Conservation (phyloP, 2,329 filamentous ascomycete genomes). For the Paraphoma chrysanthemicola region DNA sequence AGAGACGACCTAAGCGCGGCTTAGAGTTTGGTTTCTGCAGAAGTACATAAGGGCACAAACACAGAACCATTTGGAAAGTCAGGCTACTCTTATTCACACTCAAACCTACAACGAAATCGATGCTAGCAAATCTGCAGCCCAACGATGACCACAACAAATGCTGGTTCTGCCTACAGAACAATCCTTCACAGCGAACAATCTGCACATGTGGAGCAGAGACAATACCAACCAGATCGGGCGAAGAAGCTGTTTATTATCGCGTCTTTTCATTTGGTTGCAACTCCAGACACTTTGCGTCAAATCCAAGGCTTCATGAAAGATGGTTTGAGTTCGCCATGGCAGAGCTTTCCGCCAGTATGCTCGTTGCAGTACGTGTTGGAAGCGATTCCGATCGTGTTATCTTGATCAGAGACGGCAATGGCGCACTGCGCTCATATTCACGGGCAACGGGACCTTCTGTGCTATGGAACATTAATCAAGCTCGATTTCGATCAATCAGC, state of each 20-base stretch:
- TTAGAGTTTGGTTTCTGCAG: neutral
- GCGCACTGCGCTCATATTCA: neutral
- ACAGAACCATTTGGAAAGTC: neutral
- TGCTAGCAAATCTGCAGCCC: neutral
- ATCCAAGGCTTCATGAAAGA: neutral
- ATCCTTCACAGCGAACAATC: neutral
- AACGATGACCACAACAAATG: neutral
- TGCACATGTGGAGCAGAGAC: neutral
- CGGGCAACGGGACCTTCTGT: neutral
- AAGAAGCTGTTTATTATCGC: neutral
- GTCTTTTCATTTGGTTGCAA: neutral
- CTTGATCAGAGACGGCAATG: neutral
- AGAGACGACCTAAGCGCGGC: neutral
- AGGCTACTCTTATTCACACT: neutral
- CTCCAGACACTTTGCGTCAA: neutral
- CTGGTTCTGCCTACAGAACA: neutral
- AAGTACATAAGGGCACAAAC: neutral
- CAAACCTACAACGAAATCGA: neutral
- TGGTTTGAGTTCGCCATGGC: neutral
- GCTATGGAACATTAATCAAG: neutral
- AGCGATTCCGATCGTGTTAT: neutral
- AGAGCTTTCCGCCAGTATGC: neutral
- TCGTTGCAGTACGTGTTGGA: neutral
- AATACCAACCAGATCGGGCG: neutral
- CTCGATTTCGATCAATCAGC: neutral